Conservation (phyloP, 1,284 basidiomycete species). For the Boletus austroedulis region DNA sequence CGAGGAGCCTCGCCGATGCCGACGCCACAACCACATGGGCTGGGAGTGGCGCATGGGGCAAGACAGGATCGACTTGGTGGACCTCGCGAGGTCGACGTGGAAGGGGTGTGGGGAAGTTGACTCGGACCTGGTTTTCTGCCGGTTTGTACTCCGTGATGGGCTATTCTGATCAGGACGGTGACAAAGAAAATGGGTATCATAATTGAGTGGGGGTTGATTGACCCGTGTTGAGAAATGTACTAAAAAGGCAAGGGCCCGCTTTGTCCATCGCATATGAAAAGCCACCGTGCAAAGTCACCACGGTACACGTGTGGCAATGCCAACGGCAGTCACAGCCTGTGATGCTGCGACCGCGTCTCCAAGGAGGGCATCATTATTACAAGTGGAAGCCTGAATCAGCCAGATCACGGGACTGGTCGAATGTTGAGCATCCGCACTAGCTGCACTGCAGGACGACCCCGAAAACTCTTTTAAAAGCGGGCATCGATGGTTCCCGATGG, state of each 20-base stretch:
- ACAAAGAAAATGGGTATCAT: no score
- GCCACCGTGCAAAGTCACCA: neutral
- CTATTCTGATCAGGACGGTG: neutral
- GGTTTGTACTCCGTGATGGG: neutral
- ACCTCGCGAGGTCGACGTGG: conserved; percentile 36
- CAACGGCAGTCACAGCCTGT: no score
- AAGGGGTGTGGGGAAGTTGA: conserved; percentile 23
- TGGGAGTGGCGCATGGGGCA: no score
- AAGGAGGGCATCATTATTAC: no score
- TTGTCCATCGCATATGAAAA: conserved; percentile 1
- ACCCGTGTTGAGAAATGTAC: neutral
- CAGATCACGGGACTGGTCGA: no score
- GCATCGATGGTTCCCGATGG: no score
- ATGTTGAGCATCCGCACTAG: no score
- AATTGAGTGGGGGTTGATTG: no score
- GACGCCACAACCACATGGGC: conserved; percentile 1
- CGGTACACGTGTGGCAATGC: neutral
- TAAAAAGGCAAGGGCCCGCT: neutral
- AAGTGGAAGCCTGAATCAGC: no score
- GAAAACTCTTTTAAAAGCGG: no score
- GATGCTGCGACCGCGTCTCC: no score
- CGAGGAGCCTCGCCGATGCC: neutral
- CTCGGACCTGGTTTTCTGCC: neutral
- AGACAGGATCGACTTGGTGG: conserved; percentile 8
- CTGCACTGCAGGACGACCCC: no score